These are phyloP conservation scores for Solanum lignicaule DNA, from an alignment of 257 asterid species.

Conservation along the genomic window DNA sequence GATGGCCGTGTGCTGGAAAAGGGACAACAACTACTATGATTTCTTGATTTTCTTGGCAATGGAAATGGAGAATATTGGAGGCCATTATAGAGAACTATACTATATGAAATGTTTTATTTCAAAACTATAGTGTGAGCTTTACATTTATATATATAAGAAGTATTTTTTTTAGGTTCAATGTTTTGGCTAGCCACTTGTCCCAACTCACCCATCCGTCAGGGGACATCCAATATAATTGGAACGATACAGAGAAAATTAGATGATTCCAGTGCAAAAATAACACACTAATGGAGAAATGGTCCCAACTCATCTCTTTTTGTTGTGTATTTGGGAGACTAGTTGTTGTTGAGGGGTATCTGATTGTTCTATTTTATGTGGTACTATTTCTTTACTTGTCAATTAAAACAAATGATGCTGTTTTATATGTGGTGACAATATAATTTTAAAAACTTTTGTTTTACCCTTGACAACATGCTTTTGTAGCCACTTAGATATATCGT, in stretches of 20 bases:
- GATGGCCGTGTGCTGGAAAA: conserved; percentile 69
- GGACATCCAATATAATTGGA: neutral
- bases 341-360: neutral
- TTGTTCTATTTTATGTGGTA: neutral
- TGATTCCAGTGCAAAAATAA: neutral
- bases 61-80: neutral
- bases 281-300: neutral
- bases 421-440: neutral
- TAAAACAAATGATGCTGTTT: neutral
- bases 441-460: neutral
- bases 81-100: neutral
- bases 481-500: neutral
- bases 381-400: neutral
- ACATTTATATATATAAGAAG: neutral
- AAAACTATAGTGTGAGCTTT: neutral
- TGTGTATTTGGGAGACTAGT: neutral
- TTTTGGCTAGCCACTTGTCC: neutral
- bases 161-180: neutral
- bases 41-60: neutral
- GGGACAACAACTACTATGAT: conserved; percentile 52
- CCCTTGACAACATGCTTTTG: neutral
- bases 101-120: neutral
- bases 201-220: neutral
- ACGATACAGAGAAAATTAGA: neutral
- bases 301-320: neutral